Evolutionary conservation across 768 basidiomycete species (phyloP), one percentile per base, ranked within the genome.

Genomic region (Pisolithus albus): DNA sequence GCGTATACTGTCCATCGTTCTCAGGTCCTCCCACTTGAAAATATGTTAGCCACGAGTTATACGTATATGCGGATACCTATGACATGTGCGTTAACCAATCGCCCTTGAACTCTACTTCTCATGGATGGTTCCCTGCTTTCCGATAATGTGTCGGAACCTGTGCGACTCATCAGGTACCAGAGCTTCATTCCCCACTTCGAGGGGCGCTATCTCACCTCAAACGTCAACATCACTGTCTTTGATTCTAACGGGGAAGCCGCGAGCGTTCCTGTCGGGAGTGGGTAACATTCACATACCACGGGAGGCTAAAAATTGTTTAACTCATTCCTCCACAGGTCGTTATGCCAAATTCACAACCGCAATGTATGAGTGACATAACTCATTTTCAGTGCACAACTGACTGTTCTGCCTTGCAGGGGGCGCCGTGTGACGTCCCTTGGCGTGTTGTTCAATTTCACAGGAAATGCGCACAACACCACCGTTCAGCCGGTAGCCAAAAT

Each of bases 171-270:
- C 51, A 84, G 80, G 69, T 72, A 85, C 64, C 67, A 72, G 48
- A 85, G 84, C 62, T 86, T 91, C 58, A 81, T 71, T 3, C 83
- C 81, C 4, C 68, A 79, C 43, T 75, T 83, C 65, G 73, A 79
- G 7, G 88, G 86, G 6, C 75, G 83, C 43, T 93, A 92, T 64
- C 70, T 96, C 44, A 82, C 89, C 1, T 88, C 85, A 2, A 95
- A 95, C 59, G 87, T 82, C 50, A 88, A 94, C 69, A 88, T 95
- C 62, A 92, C 90, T 1, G 61, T 86, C 9, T 53, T 74, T 11
- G 75, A 79, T 58, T 59, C 69, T 37, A 47, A 64, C 10, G 73
- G 70, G 16, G 52, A 68, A 21, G 54, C 52, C 1, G 62, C 66
- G 55, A 75, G 65, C 46, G 68, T 75, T 2, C 75, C 77, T 0